These are phyloP conservation scores for Coniophora puteana DNA, from an alignment of 1,284 basidiomycete species.

Conservation along the genomic window DNA sequence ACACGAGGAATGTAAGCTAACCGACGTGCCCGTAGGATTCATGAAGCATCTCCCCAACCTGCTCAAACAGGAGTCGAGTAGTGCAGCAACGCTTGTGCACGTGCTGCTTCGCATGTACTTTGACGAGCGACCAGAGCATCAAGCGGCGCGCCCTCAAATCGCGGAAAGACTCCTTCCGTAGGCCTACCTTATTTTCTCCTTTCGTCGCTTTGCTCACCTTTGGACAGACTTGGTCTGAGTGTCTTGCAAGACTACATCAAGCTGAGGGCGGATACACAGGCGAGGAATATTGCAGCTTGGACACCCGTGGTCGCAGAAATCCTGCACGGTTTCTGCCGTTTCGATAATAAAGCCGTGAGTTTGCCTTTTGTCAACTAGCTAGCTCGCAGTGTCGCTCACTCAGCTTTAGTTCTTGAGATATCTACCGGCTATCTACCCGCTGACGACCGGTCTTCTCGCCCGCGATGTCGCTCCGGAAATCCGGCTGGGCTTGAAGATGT, in stretches of 20 bases:
- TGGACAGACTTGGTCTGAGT: constrained; percentile 77
- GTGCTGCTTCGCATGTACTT: constrained; percentile 93
- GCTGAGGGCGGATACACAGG: constrained; percentile 87
- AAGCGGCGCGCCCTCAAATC: constrained; percentile 78
- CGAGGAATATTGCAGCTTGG: constrained; percentile 96
- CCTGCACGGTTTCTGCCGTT: constrained; percentile 83
- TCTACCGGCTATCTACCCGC: constrained; percentile 83
- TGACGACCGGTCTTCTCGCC: constrained; percentile 77
- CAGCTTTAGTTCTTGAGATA: constrained; percentile 87
- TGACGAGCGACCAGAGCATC: constrained; percentile 84
- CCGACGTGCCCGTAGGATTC: constrained; percentile 61
- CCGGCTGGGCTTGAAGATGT: constrained; percentile 70
- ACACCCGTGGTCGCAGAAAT: constrained; percentile 96
- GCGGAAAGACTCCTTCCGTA: constrained; percentile 89
- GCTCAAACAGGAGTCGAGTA: constrained; percentile 97
- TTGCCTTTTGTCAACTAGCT: constrained; percentile 3
- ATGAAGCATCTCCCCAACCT: constrained; percentile 99
- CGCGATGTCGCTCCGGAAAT: constrained; percentile 82
- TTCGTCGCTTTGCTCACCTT: constrained; percentile 1
- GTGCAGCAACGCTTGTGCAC: constrained; percentile 93
- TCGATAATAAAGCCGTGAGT: constrained; percentile 87
- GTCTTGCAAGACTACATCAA: constrained; percentile 91
- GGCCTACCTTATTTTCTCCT: constrained; percentile 30
- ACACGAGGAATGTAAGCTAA: constrained; percentile 3
- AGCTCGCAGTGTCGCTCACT: constrained; percentile 10